Evolutionary conservation across 2,329 filamentous ascomycete genomes (phyloP).

Genomic region (Sporothrix brasiliensis): DNA sequence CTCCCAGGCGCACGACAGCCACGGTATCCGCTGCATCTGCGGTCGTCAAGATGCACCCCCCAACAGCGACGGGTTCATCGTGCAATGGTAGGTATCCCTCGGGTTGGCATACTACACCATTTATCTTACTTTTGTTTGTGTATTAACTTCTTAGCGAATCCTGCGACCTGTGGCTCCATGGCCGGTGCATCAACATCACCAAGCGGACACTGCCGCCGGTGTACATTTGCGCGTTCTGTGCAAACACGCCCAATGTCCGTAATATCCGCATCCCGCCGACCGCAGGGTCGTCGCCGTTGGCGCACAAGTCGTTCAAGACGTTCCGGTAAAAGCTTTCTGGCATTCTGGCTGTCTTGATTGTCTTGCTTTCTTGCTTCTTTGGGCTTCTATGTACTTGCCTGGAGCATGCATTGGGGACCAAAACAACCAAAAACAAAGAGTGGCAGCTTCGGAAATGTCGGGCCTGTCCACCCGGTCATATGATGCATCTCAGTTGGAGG

Average conservation of each 20-base stretch:
- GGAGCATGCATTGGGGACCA: background rate
- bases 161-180: slow-evolving; percentile 67
- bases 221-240: slow-evolving; percentile 67
- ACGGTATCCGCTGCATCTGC: slow-evolving; percentile 61
- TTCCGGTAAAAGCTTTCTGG: slow-evolving; percentile 44
- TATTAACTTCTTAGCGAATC: slow-evolving; percentile 53
- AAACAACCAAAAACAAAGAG: background rate
- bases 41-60: slow-evolving; percentile 48
- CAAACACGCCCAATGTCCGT: slow-evolving; percentile 60
- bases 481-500: background rate
- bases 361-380: background rate
- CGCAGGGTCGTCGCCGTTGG: slow-evolving; percentile 47
- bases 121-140: background rate
- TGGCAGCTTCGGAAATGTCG: background rate
- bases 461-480: background rate
- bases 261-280: slow-evolving; percentile 49
- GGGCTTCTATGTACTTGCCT: background rate
- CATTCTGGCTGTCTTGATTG: background rate
- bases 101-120: too few species aligned
- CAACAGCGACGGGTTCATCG: slow-evolving; percentile 58
- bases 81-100: slow-evolving; percentile 60
- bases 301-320: slow-evolving; percentile 51
- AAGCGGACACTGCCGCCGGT: slow-evolving; percentile 60
- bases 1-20: slow-evolving; percentile 42
- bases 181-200: slow-evolving; percentile 63